These are phyloP conservation scores for Tetrahymena elliotti DNA, from an alignment of 73 alveolate genomes.

Conservation along the genomic window DNA sequence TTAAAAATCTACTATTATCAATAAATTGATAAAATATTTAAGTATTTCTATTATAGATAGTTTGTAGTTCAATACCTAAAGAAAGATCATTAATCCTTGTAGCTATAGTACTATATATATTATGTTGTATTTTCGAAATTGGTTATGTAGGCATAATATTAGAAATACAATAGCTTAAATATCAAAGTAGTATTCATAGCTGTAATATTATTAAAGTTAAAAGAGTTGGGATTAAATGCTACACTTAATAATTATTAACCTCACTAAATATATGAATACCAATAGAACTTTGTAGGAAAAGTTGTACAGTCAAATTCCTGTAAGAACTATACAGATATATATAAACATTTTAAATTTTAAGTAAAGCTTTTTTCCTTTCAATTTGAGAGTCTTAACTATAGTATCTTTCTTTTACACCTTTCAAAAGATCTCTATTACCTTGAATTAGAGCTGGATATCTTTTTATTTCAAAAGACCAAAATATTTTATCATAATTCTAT, in stretches of 20 bases:
- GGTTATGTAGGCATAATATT: not conserved
- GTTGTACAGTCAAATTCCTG: not conserved
- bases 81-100: not conserved
- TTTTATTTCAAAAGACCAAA: not conserved
- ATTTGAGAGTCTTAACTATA: not conserved
- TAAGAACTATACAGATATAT: not conserved
- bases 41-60: not conserved
- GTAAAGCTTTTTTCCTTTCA: not conserved
- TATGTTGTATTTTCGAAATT: not conserved
- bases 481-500: not conserved
- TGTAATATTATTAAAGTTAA: not conserved
- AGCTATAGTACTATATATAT: not conserved
- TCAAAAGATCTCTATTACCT: not conserved
- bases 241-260: not conserved
- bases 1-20: not conserved
- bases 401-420: not conserved
- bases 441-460: not conserved
- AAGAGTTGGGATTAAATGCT: not conserved
- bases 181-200: not conserved
- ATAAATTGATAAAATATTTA: not conserved
- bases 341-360: not conserved
- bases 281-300: not conserved
- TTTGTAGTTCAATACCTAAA: not conserved
- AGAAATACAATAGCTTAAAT: not conserved
- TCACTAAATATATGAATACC: not conserved